phyloP scores from a whole-genome alignment of 345 rosid genomes.

The Trapa incisa region DNA sequence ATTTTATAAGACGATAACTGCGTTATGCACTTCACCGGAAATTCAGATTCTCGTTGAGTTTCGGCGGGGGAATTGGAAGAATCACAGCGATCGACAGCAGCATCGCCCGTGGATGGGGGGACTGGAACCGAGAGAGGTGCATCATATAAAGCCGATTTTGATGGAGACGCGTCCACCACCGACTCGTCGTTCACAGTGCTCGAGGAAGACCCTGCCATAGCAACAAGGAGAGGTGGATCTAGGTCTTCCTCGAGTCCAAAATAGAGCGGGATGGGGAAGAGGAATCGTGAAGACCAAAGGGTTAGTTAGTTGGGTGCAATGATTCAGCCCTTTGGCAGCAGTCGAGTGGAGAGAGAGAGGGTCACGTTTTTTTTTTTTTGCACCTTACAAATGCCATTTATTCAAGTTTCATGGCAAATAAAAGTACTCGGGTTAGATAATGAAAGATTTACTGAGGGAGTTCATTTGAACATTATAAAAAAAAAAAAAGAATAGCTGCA shows the following conservation, averaged over 20 bases:
- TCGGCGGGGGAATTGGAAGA: constrained; percentile 30
- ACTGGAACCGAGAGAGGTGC: constrained; percentile 16
- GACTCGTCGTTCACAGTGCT: constrained; percentile 23
- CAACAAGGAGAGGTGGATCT: not conserved
- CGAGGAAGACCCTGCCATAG: constrained; percentile 37
- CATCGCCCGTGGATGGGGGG: constrained; percentile 21
- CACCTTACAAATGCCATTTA: too few species aligned
- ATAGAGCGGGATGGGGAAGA: not conserved
- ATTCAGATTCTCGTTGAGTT: constrained; percentile 34
- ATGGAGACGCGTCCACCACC: constrained; percentile 23
- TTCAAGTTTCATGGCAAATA: too few species aligned
- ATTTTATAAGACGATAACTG: not conserved
- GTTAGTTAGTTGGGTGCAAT: not conserved
- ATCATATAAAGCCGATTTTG: constrained; percentile 20
- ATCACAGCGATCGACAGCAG: constrained; percentile 32
- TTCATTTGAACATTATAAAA: too few species aligned
- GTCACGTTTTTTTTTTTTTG: too few species aligned
- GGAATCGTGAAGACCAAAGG: constrained; percentile 5
- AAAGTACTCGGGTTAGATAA: too few species aligned
- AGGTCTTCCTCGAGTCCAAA: not conserved
- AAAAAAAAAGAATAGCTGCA: too few species aligned
- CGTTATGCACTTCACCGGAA: constrained; percentile 28
- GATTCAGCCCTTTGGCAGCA: not conserved
- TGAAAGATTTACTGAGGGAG: too few species aligned
- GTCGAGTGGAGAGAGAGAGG: too few species aligned